Percentiles rank a stretch among this genome's conserved stretches.
Conservation (phyloP, 2,329 filamentous ascomycete species). For the Colletotrichum aenigma region DNA sequence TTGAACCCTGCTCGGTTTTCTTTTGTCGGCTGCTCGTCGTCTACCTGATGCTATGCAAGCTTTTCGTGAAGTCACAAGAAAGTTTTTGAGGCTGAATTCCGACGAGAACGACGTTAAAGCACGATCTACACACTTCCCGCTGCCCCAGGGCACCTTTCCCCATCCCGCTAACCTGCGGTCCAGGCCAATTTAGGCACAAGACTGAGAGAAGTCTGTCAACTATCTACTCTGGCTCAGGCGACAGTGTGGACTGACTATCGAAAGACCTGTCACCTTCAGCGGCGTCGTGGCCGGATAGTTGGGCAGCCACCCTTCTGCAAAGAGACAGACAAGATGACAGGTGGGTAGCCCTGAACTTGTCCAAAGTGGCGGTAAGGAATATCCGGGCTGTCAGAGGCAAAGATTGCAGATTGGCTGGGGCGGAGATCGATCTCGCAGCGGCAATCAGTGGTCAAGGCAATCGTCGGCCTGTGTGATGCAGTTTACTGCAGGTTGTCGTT, state of each 20-base stretch:
- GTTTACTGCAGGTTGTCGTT: not conserved
- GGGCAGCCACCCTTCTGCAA: not conserved
- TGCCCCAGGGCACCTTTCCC: not conserved
- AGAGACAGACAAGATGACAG: not conserved
- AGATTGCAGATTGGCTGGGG: constrained; percentile 2
- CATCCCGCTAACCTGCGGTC: not conserved
- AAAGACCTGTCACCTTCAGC: not conserved
- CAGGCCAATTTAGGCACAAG: not conserved
- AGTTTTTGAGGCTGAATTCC: constrained; percentile 16
- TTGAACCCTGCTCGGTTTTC: not conserved
- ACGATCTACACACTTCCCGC: not conserved
- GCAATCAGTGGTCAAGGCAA: not conserved
- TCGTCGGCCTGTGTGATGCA: not conserved
- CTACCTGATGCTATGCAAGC: not conserved
- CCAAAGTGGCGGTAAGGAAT: constrained; percentile 16
- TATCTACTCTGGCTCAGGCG: not conserved
- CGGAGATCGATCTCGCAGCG: constrained; percentile 17
- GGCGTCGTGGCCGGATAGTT: not conserved
- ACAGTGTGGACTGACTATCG: not conserved
- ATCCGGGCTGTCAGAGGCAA: not conserved
- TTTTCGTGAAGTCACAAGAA: constrained; percentile 2
- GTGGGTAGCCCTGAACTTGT: not conserved
- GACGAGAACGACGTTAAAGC: not conserved
- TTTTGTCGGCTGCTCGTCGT: not conserved
- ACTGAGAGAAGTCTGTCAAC: not conserved